These are phyloP conservation scores for Vigna trinervia DNA, from an alignment of 306 rosid species.

Conservation along the genomic window DNA sequence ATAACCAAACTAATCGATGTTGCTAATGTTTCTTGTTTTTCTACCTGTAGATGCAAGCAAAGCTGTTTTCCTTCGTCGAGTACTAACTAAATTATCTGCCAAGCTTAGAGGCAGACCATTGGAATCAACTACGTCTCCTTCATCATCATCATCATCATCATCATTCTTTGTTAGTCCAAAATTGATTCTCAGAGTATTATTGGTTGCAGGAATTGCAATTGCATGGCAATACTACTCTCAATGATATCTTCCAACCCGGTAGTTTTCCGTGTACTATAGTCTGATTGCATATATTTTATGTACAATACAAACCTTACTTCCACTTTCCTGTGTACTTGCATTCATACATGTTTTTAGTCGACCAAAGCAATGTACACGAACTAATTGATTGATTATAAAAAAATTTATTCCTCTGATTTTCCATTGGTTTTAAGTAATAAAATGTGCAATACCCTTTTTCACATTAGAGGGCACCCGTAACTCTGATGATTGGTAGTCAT, in stretches of 20 bases:
- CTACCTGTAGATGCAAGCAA: slow-evolving; percentile 60
- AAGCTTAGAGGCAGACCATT: slow-evolving; percentile 63
- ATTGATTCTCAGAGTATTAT: slow-evolving; percentile 56
- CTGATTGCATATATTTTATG: slow-evolving; percentile 32
- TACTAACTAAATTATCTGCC: slow-evolving; percentile 57
- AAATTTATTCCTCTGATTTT: slow-evolving; percentile 34
- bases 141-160: slow-evolving; percentile 27
- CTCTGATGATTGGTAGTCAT: neutral
- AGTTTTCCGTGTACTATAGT: slow-evolving; percentile 46
- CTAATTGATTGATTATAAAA: slow-evolving; percentile 33
- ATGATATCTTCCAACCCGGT: slow-evolving; percentile 49
- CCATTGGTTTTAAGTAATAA: neutral
- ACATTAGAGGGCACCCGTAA: neutral
- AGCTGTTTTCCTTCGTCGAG: slow-evolving; percentile 42
- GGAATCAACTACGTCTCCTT: slow-evolving; percentile 47
- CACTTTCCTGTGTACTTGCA: slow-evolving; percentile 9
- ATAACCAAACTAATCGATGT: neutral
- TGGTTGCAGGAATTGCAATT: slow-evolving; percentile 75
- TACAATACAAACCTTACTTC: slow-evolving; percentile 46
- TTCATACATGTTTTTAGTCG: slow-evolving; percentile 13
- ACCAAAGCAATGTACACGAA: slow-evolving; percentile 30
- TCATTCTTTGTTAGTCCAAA: slow-evolving; percentile 59
- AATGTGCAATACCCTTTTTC: neutral
- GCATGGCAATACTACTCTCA: slow-evolving; percentile 70
- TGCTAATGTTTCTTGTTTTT: slow-evolving; percentile 39